These are phyloP conservation scores for Spiraea crenata DNA, from an alignment of 331 rosid species.

Conservation along the genomic window DNA sequence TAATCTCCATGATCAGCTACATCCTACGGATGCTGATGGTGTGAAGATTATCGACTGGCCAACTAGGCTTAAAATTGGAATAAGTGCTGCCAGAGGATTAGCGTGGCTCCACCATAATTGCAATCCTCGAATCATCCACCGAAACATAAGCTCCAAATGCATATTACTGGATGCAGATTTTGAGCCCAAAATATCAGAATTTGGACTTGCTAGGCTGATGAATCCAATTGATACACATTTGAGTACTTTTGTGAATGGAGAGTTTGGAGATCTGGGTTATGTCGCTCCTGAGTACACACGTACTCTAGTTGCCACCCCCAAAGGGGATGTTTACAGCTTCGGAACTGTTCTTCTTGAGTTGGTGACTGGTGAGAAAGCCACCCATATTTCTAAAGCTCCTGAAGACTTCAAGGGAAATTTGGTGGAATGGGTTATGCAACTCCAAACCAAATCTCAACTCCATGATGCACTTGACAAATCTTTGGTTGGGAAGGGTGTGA, in stretches of 20 bases:
- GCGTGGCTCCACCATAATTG: conserved; percentile 98
- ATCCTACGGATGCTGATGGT: conserved; percentile 38
- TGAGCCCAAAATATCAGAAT: conserved; percentile 90
- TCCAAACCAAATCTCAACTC: conserved; percentile 48
- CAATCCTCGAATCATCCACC: conserved; percentile 91
- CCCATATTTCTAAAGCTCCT: conserved; percentile 62
- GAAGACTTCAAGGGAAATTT: conserved; percentile 83
- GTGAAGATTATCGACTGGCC: conserved; percentile 65
- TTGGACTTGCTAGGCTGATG: conserved; percentile 97
- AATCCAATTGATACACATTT: conserved; percentile 89
- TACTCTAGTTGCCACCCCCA: conserved; percentile 91
- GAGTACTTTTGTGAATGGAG: conserved; percentile 95
- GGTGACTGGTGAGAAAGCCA: conserved; percentile 85
- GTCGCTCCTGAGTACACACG: conserved; percentile 93
- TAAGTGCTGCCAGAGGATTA: conserved; percentile 89
- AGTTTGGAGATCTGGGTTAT: conserved; percentile 93
- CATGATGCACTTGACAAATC: conserved; percentile 57
- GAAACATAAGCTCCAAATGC: conserved; percentile 94
- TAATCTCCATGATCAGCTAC: conserved; percentile 69
- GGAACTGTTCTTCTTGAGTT: conserved; percentile 93
- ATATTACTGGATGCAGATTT: conserved; percentile 72
- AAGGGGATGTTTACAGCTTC: conserved; percentile 88
- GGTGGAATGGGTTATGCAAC: conserved; percentile 74
- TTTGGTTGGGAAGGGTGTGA: conserved; percentile 56
- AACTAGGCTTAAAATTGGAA: conserved; percentile 76